Base-by-base conservation (phyloP, 805 yeast species). In the Saccharomycopsis sp. region DNA sequence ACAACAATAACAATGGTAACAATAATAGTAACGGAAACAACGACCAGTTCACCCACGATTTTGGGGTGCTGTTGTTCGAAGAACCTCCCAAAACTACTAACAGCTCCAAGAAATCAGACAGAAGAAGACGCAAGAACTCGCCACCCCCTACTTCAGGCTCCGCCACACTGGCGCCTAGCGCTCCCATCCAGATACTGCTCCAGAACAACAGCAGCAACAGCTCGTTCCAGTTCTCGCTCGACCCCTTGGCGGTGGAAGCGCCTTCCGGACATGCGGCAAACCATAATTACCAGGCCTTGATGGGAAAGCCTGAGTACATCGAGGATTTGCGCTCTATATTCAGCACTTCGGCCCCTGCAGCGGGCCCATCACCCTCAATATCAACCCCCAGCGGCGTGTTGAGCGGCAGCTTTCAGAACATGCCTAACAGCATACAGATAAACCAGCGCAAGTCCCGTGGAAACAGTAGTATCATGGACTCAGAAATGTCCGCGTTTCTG, bases 161-260 rank as follows among this genome's bases (percentile, higher is more conserved):
- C 12, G 38, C 38, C 9, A 7, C 38, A 5, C 12, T 12, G 38
- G 38, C 38, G 9, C 38, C 38, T 29, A 29, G 38, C 38, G n/a
- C 2, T 22, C 23, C 25, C 5, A 22, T 44, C 52, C 25, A 49
- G 49, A n/a, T 20, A 12, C 19, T 52, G 19, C 55, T 22, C 2
- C 19, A 25, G 7, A n/a, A 29, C 51, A 22, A 19, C 49, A 53
- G 41, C 54, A 29, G 66, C 22, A 61, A 65, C 29, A 62, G 65
- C 51, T 63, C 66, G n/a, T 70, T 70, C 56, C 64, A 68, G 25
- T 79, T 79, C 60, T 67, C 75, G 53, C 69, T 78, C 29, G 80
- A 78, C 59, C 80, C 82, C 2, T 66, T 78, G 58, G 81, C 81
- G 0, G 74, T 76, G 59, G 84, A 79, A 56, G 81, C 79, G 3